phyloP scores from a whole-genome alignment of 352 stramenopile genomes.

The Globisporangium barbulae region DNA sequence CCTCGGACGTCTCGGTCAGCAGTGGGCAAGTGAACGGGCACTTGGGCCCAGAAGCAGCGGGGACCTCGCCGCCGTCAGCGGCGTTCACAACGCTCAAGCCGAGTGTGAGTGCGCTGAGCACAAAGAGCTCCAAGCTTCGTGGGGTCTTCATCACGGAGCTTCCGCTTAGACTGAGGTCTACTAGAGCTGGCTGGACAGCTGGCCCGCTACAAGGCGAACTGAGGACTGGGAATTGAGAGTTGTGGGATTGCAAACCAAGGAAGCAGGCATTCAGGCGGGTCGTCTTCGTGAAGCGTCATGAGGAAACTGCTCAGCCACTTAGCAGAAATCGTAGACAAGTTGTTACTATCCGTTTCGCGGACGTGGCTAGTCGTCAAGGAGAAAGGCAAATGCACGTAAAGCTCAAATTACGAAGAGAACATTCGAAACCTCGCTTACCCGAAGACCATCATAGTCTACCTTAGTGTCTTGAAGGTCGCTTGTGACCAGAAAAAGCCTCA shows the following conservation, averaged over 20 bases:
- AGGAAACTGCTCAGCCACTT: no score
- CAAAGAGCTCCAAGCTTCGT: background rate
- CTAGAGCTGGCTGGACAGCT: background rate
- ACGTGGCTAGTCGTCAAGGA: no score
- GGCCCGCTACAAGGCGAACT: background rate
- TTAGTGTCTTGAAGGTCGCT: background rate
- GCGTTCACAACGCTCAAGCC: background rate
- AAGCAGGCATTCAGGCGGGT: background rate
- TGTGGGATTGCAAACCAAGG: background rate
- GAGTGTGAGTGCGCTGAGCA: background rate
- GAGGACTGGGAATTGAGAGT: background rate
- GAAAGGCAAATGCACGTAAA: no score
- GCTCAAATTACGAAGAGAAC: no score
- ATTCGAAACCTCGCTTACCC: no score
- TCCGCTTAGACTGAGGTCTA: background rate
- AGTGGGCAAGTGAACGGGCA: background rate
- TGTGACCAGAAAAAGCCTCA: no score
- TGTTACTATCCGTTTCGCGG: no score
- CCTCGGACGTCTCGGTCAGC: background rate
- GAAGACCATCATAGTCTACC: background rate
- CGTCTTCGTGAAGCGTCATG: background rate
- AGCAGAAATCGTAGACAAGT: no score
- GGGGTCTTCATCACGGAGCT: constrained; percentile 7
- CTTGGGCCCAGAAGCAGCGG: background rate
- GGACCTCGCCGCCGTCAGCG: background rate